phyloP scores from a whole-genome alignment of 2,329 filamentous ascomycete species.

The Calycina herbarum region DNA sequence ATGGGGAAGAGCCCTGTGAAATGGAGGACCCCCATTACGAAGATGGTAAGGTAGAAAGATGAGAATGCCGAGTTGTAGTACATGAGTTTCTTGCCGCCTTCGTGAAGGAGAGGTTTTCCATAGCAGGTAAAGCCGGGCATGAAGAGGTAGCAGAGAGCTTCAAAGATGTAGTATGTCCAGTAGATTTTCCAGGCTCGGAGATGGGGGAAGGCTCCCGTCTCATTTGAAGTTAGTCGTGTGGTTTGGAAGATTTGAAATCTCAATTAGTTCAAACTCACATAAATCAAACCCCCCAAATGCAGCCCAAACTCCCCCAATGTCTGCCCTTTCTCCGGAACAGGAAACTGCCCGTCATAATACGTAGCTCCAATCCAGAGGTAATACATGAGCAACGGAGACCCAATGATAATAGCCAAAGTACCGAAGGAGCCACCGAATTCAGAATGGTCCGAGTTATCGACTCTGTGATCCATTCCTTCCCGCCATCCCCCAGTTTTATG shows the following conservation, averaged over 20 bases:
- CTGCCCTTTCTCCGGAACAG: conserved; percentile 64
- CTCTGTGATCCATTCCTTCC: conserved; percentile 59
- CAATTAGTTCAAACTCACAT: background rate
- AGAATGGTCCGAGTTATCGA: conserved; percentile 63
- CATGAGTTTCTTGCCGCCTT: conserved; percentile 78
- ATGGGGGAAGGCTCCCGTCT: conserved; percentile 81
- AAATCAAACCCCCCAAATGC: conserved; percentile 62
- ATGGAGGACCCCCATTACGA: conserved; percentile 70
- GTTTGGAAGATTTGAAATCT: background rate
- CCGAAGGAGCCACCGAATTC: conserved; percentile 92
- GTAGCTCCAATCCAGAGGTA: conserved; percentile 98
- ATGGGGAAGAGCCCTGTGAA: conserved; percentile 82
- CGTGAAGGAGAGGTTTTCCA: conserved; percentile 83
- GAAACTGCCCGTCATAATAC: conserved; percentile 85
- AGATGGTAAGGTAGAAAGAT: conserved; percentile 86
- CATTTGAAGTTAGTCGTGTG: conserved; percentile 42
- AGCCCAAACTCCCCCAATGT: conserved; percentile 69
- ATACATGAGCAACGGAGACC: conserved; percentile 95
- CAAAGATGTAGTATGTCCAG: conserved; percentile 88
- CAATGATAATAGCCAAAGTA: conserved; percentile 80
- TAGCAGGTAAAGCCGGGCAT: conserved; percentile 86
- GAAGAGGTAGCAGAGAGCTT: conserved; percentile 78
- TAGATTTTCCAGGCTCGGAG: conserved; percentile 87
- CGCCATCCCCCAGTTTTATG: conserved; percentile 53
- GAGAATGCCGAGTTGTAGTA: conserved; percentile 93